Conservation (phyloP, 192 early-diverging fungal species). For the Globomyces pollinis-pini region DNA sequence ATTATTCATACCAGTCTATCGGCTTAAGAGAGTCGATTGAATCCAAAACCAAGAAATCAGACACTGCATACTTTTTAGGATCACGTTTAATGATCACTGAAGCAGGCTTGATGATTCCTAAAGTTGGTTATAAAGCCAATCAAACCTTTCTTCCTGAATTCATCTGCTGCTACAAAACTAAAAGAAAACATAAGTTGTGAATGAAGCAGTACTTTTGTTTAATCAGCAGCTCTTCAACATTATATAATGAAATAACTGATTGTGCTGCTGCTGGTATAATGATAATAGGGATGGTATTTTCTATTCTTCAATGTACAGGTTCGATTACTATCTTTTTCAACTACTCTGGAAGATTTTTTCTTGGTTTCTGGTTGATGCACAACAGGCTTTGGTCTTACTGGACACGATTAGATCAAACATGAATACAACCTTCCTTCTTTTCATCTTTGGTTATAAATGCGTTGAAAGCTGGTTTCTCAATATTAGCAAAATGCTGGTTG, state of each 20-base stretch:
- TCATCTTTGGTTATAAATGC: conserved; percentile 11
- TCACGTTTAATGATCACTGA: conserved; percentile 38
- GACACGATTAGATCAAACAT: too few species aligned
- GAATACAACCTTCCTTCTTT: too few species aligned
- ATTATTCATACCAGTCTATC: conserved; percentile 64
- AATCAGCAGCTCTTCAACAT: conserved; percentile 75
- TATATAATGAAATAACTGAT: conserved; percentile 79
- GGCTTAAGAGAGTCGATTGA: conserved; percentile 60
- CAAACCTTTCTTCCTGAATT: conserved; percentile 52
- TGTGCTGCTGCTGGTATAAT: conserved; percentile 84
- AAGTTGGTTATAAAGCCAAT: too few species aligned
- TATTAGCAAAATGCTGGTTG: conserved; percentile 7
- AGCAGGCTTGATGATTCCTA: conserved; percentile 59
- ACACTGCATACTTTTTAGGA: conserved; percentile 31
- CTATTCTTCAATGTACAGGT: background rate
- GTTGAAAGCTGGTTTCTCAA: conserved; percentile 8
- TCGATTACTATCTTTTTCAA: background rate
- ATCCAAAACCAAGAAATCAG: conserved; percentile 77
- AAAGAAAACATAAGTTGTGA: too few species aligned
- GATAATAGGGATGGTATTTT: conserved; percentile 68
- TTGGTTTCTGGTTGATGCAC: background rate
- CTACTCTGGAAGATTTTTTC: too few species aligned
- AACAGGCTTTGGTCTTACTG: too few species aligned
- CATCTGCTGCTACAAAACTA: conserved; percentile 60
- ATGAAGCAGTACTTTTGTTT: conserved; percentile 50